A percentile compares a stretch with the other conserved stretches of the same genome.
Conservation (phyloP, 495 filamentous ascomycete species). For the Neurospora sp. region DNA sequence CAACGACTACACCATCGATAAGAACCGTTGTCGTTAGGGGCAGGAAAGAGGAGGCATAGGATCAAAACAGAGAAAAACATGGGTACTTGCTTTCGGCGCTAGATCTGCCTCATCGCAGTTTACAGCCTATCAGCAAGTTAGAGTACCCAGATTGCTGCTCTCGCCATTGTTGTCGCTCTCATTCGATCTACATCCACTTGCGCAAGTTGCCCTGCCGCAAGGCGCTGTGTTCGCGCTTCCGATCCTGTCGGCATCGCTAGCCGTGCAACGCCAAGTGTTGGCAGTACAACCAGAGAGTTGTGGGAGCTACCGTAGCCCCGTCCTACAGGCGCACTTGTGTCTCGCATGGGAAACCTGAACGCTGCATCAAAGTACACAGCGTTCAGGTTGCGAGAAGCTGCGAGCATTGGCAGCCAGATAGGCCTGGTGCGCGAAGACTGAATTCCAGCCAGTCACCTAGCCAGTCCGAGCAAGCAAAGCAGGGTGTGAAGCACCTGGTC, state of each 20-base stretch:
- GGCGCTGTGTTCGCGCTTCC: conserved; percentile 28
- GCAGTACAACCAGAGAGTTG: conserved; percentile 27
- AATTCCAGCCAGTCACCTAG: not conserved
- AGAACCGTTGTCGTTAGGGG: conserved; percentile 12
- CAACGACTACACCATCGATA: conserved; percentile 32
- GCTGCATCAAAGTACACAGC: conserved; percentile 12
- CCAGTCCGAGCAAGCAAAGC: not conserved
- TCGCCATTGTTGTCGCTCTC: conserved; percentile 17
- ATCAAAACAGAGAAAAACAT: conserved; percentile 9
- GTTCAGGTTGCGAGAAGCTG: conserved; percentile 22
- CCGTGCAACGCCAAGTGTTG: conserved; percentile 34
- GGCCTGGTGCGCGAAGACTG: not conserved
- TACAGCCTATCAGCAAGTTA: conserved; percentile 15
- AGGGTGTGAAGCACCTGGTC: not conserved
- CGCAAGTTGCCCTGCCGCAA: conserved; percentile 1
- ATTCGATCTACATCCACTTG: not conserved
- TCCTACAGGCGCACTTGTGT: conserved; percentile 30
- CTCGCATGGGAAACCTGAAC: conserved; percentile 16
- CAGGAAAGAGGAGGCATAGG: not conserved
- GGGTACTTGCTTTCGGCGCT: conserved; percentile 21
- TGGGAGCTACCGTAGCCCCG: conserved; percentile 10
- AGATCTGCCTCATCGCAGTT: conserved; percentile 25
- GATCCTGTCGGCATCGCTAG: conserved; percentile 28
- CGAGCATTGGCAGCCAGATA: not conserved
- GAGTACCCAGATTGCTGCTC: conserved; percentile 2